Evolutionary conservation across 305 asterid species (phyloP).

Genomic region (Solanum aculeatissimum): DNA sequence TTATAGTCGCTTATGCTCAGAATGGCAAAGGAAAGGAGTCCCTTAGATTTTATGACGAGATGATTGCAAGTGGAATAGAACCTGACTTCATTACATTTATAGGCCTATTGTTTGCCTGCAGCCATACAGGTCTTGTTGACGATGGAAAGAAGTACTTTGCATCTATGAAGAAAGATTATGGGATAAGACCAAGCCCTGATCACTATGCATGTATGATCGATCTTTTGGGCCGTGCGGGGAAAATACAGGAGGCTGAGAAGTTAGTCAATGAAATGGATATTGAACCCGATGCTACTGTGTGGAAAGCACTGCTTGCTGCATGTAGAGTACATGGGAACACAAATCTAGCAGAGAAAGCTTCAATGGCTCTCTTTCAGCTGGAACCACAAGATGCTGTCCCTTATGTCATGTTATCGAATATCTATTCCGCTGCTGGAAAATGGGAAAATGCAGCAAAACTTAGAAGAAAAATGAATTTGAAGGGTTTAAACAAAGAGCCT

Average conservation of each 20-base stretch:
- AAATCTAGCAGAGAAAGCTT: constrained; percentile 58
- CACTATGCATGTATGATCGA: constrained; percentile 86
- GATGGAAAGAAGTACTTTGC: constrained; percentile 43
- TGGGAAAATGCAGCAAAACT: constrained; percentile 67
- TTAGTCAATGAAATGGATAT: constrained; percentile 38
- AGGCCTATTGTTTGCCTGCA: constrained; percentile 79
- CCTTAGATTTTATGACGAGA: constrained; percentile 36
- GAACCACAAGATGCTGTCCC: constrained; percentile 71
- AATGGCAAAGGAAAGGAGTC: constrained; percentile 56
- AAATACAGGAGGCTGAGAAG: constrained; percentile 56
- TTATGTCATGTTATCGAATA: constrained; percentile 66
- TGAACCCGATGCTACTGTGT: constrained; percentile 50
- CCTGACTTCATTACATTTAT: constrained; percentile 78
- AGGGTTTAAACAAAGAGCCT: constrained; percentile 49
- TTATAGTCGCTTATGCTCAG: constrained; percentile 62
- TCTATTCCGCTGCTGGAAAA: constrained; percentile 48
- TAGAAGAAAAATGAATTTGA: constrained; percentile 47
- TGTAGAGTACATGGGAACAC: constrained; percentile 53
- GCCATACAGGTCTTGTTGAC: constrained; percentile 71
- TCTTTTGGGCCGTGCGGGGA: constrained; percentile 81
- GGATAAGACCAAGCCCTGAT: constrained; percentile 53
- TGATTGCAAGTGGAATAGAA: constrained; percentile 45
- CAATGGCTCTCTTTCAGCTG: constrained; percentile 44
- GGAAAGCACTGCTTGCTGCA: constrained; percentile 82
- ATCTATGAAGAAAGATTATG: constrained; percentile 47